Percentiles rank a stretch among this genome's conserved stretches.
Evolutionary conservation across 2,329 filamentous ascomycete genomes (phyloP).

Genomic region (Talaromyces sp.): DNA sequence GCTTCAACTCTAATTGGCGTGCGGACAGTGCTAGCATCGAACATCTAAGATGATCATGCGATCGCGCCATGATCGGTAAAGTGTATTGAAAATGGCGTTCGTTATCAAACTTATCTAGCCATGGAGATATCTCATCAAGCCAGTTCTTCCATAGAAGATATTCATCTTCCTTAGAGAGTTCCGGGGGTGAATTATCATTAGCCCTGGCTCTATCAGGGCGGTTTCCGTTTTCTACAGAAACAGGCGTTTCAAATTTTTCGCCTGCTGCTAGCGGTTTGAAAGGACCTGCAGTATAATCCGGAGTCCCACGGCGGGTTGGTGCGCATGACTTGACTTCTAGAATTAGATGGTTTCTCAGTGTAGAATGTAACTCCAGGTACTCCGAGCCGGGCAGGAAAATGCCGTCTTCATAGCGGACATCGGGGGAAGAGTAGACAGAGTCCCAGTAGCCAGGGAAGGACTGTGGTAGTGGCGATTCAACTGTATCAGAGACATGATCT

Average conservation of each 20-base stretch:
- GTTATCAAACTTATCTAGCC: slow-evolving; percentile 55
- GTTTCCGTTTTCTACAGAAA: background rate
- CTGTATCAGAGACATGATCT: background rate
- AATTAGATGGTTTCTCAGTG: slow-evolving; percentile 3
- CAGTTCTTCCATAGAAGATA: slow-evolving; percentile 36
- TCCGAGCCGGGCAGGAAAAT: slow-evolving; percentile 1
- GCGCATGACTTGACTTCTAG: slow-evolving; percentile 1
- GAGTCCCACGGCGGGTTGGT: background rate
- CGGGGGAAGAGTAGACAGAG: background rate
- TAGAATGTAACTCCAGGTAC: slow-evolving; percentile 2
- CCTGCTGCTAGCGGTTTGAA: background rate
- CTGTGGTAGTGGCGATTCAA: slow-evolving; percentile 1
- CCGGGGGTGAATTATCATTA: background rate
- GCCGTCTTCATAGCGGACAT: background rate
- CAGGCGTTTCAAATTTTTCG: background rate
- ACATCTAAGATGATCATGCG: slow-evolving; percentile 41
- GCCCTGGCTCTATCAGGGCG: background rate
- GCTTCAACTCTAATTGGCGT: slow-evolving; percentile 48
- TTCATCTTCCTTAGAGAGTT: background rate
- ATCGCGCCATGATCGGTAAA: slow-evolving; percentile 45
- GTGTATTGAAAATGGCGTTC: slow-evolving; percentile 48
- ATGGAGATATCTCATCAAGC: slow-evolving; percentile 49
- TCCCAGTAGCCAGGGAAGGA: background rate
- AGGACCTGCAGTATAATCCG: background rate
- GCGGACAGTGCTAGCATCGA: slow-evolving; percentile 51